Evolutionary conservation across 192 early-diverging fungal species (phyloP).

Genomic region (Obelidium mucronatum): DNA sequence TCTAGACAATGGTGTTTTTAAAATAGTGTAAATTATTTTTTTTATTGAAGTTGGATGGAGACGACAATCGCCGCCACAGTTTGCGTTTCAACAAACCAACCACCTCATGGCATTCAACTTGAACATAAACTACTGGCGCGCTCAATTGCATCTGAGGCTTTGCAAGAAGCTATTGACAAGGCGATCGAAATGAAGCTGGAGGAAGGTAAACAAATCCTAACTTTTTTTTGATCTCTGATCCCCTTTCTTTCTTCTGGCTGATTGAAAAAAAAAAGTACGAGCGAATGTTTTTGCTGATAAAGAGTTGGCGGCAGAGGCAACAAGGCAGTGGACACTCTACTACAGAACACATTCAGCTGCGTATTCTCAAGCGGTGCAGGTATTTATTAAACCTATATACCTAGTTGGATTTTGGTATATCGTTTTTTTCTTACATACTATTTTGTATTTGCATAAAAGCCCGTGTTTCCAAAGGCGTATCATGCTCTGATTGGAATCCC

Average conservation of each 20-base stretch:
- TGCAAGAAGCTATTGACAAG: background rate
- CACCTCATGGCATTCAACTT: background rate
- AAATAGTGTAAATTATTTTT: no score
- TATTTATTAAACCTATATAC: no score
- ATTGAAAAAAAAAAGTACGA: no score
- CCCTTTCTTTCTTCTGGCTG: background rate
- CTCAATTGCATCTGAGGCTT: background rate
- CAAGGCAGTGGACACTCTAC: background rate
- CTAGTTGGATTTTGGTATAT: no score
- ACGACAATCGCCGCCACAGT: background rate
- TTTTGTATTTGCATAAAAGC: conserved; percentile 14
- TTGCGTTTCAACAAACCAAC: background rate
- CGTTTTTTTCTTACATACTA: background rate
- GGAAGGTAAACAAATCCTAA: background rate
- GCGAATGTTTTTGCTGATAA: background rate
- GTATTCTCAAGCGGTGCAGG: background rate
- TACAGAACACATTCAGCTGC: background rate
- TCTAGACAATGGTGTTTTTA: background rate
- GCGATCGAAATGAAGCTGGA: background rate
- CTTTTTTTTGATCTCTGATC: background rate
- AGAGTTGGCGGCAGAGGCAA: background rate
- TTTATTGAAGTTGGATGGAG: background rate
- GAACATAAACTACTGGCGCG: background rate
- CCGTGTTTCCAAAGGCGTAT: conserved; percentile 40
- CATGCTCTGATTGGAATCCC: conserved; percentile 3